phyloP scores from a whole-genome alignment of 2,329 filamentous ascomycete species.

The Keithomyces neogunnii region DNA sequence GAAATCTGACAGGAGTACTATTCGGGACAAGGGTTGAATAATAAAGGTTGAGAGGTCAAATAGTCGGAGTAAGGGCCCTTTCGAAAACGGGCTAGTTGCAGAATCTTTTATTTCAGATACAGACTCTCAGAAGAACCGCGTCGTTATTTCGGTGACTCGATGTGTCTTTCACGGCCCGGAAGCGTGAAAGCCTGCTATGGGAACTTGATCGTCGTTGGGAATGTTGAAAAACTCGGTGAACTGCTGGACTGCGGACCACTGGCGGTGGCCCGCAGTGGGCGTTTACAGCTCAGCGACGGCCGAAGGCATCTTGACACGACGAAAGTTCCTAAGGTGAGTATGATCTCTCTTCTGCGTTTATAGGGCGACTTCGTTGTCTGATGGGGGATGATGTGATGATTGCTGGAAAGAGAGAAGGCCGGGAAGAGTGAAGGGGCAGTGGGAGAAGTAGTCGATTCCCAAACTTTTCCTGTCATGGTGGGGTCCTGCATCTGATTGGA shows the following conservation, averaged over 20 bases:
- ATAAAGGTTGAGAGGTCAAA: slow-evolving; percentile 2
- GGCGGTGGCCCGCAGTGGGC: slow-evolving; percentile 60
- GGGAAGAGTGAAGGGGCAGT: slow-evolving; percentile 9
- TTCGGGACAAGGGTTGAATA: background rate
- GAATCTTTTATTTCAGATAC: slow-evolving; percentile 27
- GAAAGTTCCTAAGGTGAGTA: slow-evolving; percentile 45
- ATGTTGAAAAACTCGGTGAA: slow-evolving; percentile 60
- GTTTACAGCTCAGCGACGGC: slow-evolving; percentile 89
- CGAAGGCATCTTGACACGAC: slow-evolving; percentile 66
- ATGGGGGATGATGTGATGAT: slow-evolving; percentile 21
- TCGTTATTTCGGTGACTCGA: background rate
- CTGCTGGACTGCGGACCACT: slow-evolving; percentile 75
- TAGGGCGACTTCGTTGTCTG: slow-evolving; percentile 59
- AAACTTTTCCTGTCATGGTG: slow-evolving; percentile 14
- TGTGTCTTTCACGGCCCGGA: slow-evolving; percentile 18
- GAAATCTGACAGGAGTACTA: background rate
- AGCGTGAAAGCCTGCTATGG: slow-evolving; percentile 44
- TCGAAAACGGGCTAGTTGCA: slow-evolving; percentile 19
- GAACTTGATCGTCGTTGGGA: slow-evolving; percentile 56
- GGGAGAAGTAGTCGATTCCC: slow-evolving; percentile 11
- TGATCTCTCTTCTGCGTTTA: slow-evolving; percentile 23
- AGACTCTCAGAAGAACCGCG: slow-evolving; percentile 28
- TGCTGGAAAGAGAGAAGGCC: slow-evolving; percentile 21
- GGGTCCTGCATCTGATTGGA: slow-evolving; percentile 14
- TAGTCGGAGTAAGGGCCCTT: slow-evolving; percentile 15